Conservation (phyloP, 805 yeast genomes). For the Teunomyces lycoperdinae region DNA sequence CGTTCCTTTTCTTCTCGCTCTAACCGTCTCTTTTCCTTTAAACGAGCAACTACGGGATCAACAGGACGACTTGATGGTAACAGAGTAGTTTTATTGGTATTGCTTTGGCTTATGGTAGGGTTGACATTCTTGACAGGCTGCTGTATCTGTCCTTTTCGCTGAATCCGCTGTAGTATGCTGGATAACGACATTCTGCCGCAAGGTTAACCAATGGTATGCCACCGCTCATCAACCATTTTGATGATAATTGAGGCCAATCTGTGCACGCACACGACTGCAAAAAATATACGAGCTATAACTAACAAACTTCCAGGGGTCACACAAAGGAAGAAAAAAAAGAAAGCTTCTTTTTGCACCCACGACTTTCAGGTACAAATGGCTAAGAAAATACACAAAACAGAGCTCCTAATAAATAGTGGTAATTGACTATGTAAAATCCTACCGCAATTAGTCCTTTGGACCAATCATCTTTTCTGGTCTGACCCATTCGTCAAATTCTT, state of each 20-base stretch:
- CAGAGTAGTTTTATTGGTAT: neutral
- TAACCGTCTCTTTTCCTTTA: slow-evolving; percentile 62
- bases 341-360: neutral
- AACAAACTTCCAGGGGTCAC: too few species aligned
- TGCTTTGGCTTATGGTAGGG: neutral
- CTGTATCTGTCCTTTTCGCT: slow-evolving; percentile 26
- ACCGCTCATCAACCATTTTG: neutral
- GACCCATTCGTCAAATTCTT: slow-evolving; percentile 95
- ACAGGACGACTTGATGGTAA: slow-evolving; percentile 23
- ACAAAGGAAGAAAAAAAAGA: neutral
- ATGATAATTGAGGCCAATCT: neutral
- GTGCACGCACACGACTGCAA: neutral
- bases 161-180: slow-evolving; percentile 29
- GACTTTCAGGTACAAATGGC: neutral
- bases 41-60: slow-evolving; percentile 70
- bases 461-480: slow-evolving; percentile 98
- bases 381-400: neutral
- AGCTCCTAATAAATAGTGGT: neutral
- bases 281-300: too few species aligned
- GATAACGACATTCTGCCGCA: slow-evolving; percentile 22
- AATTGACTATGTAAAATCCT: neutral
- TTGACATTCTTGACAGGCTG: neutral
- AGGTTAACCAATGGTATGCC: neutral
- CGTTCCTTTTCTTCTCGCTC: slow-evolving; percentile 47
- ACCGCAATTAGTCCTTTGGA: slow-evolving; percentile 55